phyloP scores from a whole-genome alignment of 441 rosid species.

The Adansonia madagascariensis region DNA sequence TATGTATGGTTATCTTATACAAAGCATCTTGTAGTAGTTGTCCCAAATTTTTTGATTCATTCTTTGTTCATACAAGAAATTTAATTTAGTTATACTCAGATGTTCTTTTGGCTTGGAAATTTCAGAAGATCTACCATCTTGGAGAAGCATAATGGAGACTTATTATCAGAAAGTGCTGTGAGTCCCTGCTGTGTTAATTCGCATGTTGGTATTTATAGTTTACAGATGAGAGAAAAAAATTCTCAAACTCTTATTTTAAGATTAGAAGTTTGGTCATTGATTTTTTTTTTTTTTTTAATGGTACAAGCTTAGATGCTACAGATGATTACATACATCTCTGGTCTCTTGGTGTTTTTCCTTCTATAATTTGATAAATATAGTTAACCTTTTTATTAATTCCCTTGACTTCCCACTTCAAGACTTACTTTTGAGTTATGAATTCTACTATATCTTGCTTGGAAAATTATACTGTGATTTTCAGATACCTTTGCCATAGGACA shows the following conservation, averaged over 20 bases:
- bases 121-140: constrained; percentile 71
- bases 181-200: constrained; percentile 17
- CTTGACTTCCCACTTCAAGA: neutral
- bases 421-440: neutral
- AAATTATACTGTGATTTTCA: neutral
- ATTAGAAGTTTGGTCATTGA: too few species aligned
- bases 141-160: constrained; percentile 69
- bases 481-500: neutral
- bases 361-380: too few species aligned
- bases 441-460: neutral
- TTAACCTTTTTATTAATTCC: neutral
- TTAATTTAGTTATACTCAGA: neutral
- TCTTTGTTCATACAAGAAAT: neutral
- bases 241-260: too few species aligned
- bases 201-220: neutral
- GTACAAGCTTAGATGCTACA: too few species aligned
- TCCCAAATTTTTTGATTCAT: neutral
- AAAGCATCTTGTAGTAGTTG: neutral
- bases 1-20: neutral
- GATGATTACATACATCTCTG: too few species aligned
- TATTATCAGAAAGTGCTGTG: constrained; percentile 52
- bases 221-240: neutral
- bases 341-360: neutral
- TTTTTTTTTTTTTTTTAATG: too few species aligned
- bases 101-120: constrained; percentile 31